Conservation (phyloP, 2,329 filamentous ascomycete genomes). For the Onygena corvina region DNA sequence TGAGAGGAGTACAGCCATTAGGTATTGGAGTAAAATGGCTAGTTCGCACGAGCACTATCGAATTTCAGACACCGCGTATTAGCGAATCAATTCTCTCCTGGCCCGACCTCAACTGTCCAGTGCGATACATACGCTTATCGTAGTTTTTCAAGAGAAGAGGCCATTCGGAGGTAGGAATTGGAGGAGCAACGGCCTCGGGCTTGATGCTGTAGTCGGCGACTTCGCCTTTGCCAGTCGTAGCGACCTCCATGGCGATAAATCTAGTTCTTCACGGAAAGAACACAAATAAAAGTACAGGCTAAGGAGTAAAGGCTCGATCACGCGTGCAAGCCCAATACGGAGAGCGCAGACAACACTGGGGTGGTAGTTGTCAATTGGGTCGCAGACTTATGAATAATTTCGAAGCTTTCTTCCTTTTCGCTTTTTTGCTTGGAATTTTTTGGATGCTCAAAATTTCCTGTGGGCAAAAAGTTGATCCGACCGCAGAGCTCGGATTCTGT, state of each 20-base stretch:
- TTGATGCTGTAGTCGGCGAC: slow-evolving; percentile 72
- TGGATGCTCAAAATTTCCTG: slow-evolving; percentile 5
- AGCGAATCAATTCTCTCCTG: background rate
- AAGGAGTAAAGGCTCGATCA: background rate
- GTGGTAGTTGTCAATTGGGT: slow-evolving; percentile 4
- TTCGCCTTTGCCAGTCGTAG: slow-evolving; percentile 47
- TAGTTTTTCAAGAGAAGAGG: slow-evolving; percentile 94
- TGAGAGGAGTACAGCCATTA: slow-evolving; percentile 77
- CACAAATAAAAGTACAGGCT: background rate
- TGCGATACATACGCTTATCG: slow-evolving; percentile 60
- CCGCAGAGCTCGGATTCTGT: background rate
- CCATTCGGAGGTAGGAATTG: slow-evolving; percentile 78
- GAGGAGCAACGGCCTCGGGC: slow-evolving; percentile 68
- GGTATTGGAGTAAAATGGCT: slow-evolving; percentile 96
- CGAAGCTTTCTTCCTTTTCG: slow-evolving; percentile 10
- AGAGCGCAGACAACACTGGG: slow-evolving; percentile 1
- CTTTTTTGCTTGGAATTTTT: slow-evolving; percentile 1
- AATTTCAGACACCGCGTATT: slow-evolving; percentile 6
- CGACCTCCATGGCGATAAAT: slow-evolving; percentile 23
- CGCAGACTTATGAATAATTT: slow-evolving; percentile 7
- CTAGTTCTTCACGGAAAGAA: slow-evolving; percentile 1
- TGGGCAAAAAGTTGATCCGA: slow-evolving; percentile 7
- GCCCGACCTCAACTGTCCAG: slow-evolving; percentile 1
- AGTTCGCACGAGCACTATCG: slow-evolving; percentile 72
- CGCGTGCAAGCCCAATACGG: background rate